phyloP scores from a whole-genome alignment of 176 grass and related monocot genomes.

The Musa beccarii region DNA sequence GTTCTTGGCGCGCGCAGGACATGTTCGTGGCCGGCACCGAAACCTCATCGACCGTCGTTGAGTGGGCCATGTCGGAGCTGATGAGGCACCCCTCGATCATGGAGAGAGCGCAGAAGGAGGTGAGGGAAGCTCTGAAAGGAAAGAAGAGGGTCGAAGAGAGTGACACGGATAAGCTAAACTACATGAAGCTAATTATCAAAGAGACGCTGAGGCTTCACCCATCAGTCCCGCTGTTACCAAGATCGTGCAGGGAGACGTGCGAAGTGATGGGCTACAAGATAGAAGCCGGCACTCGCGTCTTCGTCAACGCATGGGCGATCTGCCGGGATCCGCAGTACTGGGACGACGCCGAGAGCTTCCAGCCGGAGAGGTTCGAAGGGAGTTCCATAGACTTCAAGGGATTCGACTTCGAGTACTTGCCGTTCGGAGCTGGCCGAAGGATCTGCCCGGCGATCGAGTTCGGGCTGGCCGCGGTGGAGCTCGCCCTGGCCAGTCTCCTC shows the following conservation, averaged over 20 bases:
- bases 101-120: not conserved
- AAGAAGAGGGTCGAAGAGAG: not conserved
- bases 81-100: not conserved
- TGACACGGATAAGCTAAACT: not conserved
- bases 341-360: not conserved
- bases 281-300: not conserved
- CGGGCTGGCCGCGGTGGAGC: not conserved
- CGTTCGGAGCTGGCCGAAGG: not conserved
- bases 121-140: not conserved
- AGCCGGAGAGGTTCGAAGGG: not conserved
- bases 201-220: not conserved
- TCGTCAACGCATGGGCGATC: not conserved
- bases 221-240: not conserved
- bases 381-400: not conserved
- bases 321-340: not conserved
- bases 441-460: not conserved
- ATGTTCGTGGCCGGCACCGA: no score
- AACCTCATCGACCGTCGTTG: no score
- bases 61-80: no score
- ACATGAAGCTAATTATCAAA: not conserved
- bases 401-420: not conserved
- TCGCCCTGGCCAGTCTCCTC: not conserved
- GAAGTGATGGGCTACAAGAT: not conserved
- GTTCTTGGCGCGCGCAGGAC: no score
- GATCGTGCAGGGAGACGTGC: not conserved